phyloP scores from a whole-genome alignment of 805 yeast species.

The Saccharomycopsis amapae region DNA sequence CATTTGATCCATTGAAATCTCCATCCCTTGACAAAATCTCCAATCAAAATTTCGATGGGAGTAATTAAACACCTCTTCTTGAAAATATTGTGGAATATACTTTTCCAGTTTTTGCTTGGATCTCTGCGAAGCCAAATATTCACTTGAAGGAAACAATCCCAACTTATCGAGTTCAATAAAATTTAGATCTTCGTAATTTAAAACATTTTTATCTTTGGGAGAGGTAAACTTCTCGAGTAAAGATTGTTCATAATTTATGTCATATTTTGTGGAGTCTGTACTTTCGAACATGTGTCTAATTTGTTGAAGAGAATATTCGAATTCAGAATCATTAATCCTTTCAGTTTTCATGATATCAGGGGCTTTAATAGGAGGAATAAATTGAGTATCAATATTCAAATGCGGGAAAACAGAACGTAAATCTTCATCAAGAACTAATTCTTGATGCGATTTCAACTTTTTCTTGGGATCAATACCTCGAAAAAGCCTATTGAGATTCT shows the following conservation, averaged over 20 bases:
- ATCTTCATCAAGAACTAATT: neutral
- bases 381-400: neutral
- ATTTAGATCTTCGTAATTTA: neutral
- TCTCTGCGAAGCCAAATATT: constrained; percentile 1
- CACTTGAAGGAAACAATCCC: neutral
- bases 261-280: neutral
- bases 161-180: constrained; percentile 1
- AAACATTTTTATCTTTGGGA: too few species aligned
- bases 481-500: neutral
- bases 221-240: neutral
- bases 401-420: neutral
- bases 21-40: constrained; percentile 5
- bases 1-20: neutral
- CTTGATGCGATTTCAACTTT: neutral
- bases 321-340: neutral
- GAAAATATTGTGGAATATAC: constrained; percentile 3
- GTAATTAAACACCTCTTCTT: neutral
- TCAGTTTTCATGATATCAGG: neutral
- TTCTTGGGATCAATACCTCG: constrained; percentile 1
- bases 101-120: neutral
- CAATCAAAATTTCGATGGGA: constrained; percentile 1
- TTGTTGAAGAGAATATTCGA: neutral
- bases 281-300: neutral
- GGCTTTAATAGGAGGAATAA: neutral
- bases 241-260: neutral